Evolutionary conservation across 73 alveolate species (phyloP).

Genomic region (Durusdinium trenchii): DNA sequence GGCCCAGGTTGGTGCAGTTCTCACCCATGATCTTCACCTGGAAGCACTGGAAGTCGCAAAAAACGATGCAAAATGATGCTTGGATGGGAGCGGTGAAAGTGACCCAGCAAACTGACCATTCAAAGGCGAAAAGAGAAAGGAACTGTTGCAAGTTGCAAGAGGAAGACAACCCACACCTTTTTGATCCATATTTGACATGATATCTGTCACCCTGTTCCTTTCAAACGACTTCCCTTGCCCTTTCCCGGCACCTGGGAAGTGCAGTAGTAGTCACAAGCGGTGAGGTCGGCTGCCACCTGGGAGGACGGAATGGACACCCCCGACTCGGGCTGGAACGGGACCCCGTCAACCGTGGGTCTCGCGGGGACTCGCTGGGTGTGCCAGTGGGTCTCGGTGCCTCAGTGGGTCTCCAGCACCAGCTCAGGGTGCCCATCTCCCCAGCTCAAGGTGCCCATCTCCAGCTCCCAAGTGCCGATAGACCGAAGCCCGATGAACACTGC

Average conservation of each 20-base stretch:
- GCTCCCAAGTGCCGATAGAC: not conserved
- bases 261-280: constrained; percentile 47
- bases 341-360: not conserved
- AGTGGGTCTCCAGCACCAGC: not conserved
- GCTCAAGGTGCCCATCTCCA: not conserved
- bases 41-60: constrained; percentile 20
- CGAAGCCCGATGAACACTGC: no score
- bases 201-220: not conserved
- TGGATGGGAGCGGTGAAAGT: not conserved
- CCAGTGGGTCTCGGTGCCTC: not conserved
- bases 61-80: no score
- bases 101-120: not conserved
- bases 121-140: not conserved
- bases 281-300: no score
- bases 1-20: constrained; percentile 61
- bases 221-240: not conserved
- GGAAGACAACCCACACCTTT: not conserved
- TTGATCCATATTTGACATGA: not conserved
- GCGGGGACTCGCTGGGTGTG: not conserved
- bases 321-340: not conserved
- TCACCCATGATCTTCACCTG: constrained; percentile 81
- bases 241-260: constrained; percentile 3
- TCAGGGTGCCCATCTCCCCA: not conserved
- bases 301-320: no score
- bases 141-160: not conserved